Percentiles rank a stretch among this genome's conserved stretches.
phyloP scores from a whole-genome alignment of 306 rosid genomes.

The Fragaria nilgerrensis region DNA sequence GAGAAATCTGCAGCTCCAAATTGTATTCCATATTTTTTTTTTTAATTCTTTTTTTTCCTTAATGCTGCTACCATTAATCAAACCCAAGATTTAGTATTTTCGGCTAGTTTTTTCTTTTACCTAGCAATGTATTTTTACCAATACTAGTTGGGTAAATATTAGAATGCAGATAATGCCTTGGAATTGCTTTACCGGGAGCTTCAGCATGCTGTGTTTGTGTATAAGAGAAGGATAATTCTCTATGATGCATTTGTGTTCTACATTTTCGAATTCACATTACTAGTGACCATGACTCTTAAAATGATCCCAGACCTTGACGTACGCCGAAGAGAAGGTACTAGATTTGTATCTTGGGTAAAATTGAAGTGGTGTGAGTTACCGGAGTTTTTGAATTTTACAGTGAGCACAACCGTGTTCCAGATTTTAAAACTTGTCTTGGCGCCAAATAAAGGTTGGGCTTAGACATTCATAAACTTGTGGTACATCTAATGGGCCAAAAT shows the following conservation, averaged over 20 bases:
- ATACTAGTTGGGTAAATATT: neutral
- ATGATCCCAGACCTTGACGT: neutral
- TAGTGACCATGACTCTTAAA: neutral
- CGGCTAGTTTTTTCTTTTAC: neutral
- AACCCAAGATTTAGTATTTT: neutral
- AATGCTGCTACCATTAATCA: neutral
- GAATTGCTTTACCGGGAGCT: neutral
- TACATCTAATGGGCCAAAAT: neutral
- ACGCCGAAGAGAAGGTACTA: neutral
- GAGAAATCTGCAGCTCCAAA: slow-evolving; percentile 13
- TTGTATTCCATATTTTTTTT: neutral
- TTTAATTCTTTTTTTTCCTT: neutral
- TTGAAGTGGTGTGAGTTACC: neutral
- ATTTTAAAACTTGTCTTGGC: neutral
- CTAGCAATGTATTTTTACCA: neutral
- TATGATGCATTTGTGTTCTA: neutral
- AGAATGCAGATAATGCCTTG: neutral
- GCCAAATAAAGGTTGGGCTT: neutral
- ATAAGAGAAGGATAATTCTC: neutral
- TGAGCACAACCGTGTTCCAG: neutral
- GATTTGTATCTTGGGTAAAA: neutral
- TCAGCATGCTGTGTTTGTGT: neutral
- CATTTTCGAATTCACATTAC: neutral
- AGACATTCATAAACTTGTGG: neutral
- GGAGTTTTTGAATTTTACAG: neutral